Conservation (phyloP, 352 stramenopile genomes). For the Pythium dissimile region DNA sequence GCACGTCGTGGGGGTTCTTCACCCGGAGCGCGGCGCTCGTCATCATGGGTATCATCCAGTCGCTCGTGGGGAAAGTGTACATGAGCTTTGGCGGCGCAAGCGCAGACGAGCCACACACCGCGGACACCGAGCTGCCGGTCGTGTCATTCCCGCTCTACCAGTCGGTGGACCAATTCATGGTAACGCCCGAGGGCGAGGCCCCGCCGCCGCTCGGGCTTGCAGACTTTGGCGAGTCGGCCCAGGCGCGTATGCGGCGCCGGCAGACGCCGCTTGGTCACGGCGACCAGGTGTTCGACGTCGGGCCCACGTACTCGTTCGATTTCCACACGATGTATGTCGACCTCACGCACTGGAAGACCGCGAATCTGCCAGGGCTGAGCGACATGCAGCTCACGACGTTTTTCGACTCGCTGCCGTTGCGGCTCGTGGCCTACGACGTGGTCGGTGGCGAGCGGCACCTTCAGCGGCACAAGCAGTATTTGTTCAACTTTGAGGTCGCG, state of each 20-base stretch:
- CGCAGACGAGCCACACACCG: not conserved
- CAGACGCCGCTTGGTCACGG: slow-evolving; percentile 43
- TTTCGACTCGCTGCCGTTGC: slow-evolving; percentile 69
- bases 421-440: slow-evolving; percentile 70
- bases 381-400: slow-evolving; percentile 78
- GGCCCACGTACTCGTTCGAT: slow-evolving; percentile 84
- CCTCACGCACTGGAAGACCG: slow-evolving; percentile 71
- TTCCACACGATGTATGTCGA: slow-evolving; percentile 90
- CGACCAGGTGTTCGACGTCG: slow-evolving; percentile 46
- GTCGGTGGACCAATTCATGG: slow-evolving; percentile 76
- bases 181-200: slow-evolving; percentile 45
- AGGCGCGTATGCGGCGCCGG: slow-evolving; percentile 33
- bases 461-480: slow-evolving; percentile 63
- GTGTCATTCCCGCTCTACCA: slow-evolving; percentile 80
- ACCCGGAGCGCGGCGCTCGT: slow-evolving; percentile 73
- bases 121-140: slow-evolving; percentile 35
- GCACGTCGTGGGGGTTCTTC: slow-evolving; percentile 67
- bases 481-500: slow-evolving; percentile 80
- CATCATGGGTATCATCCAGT: slow-evolving; percentile 73
- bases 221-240: slow-evolving; percentile 66
- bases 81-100: slow-evolving; percentile 60
- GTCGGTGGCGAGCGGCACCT: slow-evolving; percentile 33
- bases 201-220: slow-evolving; percentile 48
- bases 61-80: slow-evolving; percentile 58
- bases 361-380: slow-evolving; percentile 71